Evolutionary conservation across 306 rosid genomes (phyloP).

Genomic region (Bauhinia variegata): DNA sequence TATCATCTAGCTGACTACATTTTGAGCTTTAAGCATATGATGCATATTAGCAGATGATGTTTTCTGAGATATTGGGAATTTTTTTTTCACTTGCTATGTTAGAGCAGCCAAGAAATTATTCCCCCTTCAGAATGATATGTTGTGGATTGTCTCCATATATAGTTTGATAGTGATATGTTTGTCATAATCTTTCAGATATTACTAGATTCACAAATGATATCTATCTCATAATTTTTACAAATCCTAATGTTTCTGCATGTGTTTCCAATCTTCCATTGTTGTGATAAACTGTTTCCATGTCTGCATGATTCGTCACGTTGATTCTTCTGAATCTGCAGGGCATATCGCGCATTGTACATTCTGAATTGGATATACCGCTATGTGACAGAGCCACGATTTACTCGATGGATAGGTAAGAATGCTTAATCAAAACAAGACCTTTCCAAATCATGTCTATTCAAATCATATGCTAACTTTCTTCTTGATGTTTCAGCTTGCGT

Average conservation of each 20-base stretch:
- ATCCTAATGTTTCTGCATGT: constrained; percentile 21
- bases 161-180: neutral
- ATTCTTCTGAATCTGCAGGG: constrained; percentile 60
- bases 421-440: constrained; percentile 3
- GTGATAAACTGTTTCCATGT: neutral
- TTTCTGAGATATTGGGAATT: constrained; percentile 9
- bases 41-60: constrained; percentile 10
- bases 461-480: constrained; percentile 23
- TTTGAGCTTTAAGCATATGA: neutral
- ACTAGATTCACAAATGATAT: neutral
- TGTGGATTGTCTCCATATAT: neutral
- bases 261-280: neutral
- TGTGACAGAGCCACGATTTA: constrained; percentile 68
- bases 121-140: constrained; percentile 9
- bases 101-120: constrained; percentile 3
- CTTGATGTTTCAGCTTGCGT: constrained; percentile 62
- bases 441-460: neutral
- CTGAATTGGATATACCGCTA: constrained; percentile 98
- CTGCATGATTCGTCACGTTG: constrained; percentile 13
- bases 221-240: neutral
- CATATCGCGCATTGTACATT: constrained; percentile 91
- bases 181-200: neutral
- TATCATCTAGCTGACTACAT: neutral
- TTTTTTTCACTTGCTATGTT: constrained; percentile 21
- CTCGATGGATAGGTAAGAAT: constrained; percentile 79